Evolutionary conservation across 116 monocot species (phyloP), one percentile per base, ranked within the genome.

Genomic region (Cymodocea nodosa): DNA sequence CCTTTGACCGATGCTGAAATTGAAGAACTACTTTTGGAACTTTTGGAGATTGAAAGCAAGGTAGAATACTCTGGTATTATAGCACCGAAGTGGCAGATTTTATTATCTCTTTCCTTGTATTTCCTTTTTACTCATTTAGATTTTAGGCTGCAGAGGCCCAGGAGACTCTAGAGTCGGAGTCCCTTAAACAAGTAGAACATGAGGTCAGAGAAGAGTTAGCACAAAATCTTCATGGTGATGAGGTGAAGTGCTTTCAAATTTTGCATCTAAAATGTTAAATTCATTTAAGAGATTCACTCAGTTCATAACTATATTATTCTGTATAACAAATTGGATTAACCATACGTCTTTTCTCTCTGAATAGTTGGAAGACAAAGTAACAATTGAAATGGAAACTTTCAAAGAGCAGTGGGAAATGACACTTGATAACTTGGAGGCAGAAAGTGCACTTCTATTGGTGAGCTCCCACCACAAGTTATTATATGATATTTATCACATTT

Each of bases 61-160:
- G 94, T 94, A 89, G 59, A 25, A 67, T 76, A 68, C 54, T 52
- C 53, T 5, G 18, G 65, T 54, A 35, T 62, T 37, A 75, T 59
- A 23, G 14, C 15, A 15, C 48, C 2, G 30, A 50, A 2, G 40
- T 44, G 4, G 24, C 40, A 50, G 17, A 35, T 40, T 23, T 44
- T 50, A 10, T 64, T 64, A 49, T 74, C 53, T 18, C 15, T 10
- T 23, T 66, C 51, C 7, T 22, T 50, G 1, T 44, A 4, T 44
- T 44, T 44, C 11, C 11, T 18, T 65, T 78, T 81, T 71, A 71
- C 60, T 75, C 51, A 63, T 80, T 75, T 49, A 66, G 56, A 69
- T 65, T 61, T 73, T 81, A 94, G 94, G 94, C 94, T 66, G 84
- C 94, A 78, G 90, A 94, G 70, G 94, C 94, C 5, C 94, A 94